Evolutionary conservation across 2,329 filamentous ascomycete genomes (phyloP).

Genomic region (Penicillium sp.): DNA sequence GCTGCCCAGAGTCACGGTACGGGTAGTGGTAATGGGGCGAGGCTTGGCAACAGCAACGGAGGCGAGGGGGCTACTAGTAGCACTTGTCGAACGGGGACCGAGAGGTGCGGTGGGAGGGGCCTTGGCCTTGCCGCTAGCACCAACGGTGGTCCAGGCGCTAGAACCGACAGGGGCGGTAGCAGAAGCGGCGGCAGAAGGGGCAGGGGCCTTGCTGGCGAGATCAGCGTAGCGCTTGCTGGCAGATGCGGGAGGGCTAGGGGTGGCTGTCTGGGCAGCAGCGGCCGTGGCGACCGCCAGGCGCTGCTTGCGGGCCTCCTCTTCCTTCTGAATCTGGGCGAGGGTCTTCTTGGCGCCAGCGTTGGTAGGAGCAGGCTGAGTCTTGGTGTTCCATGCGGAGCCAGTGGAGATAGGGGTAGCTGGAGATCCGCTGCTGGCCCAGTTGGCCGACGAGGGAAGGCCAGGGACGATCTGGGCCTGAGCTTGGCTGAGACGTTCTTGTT

Average conservation of each 20-base stretch:
- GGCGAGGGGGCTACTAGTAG: conserved; percentile 39
- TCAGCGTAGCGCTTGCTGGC: conserved; percentile 89
- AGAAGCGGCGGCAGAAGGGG: conserved; percentile 40
- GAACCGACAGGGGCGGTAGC: conserved; percentile 40
- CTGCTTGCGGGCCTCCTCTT: conserved; percentile 88
- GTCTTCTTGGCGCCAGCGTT: conserved; percentile 71
- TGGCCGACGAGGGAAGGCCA: conserved; percentile 82
- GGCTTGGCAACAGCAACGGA: conserved; percentile 49
- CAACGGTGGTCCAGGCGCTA: conserved; percentile 89
- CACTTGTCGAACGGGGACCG: conserved; percentile 49
- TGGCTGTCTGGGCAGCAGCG: conserved; percentile 49
- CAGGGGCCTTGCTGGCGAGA: conserved; percentile 74
- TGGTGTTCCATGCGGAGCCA: conserved; percentile 54
- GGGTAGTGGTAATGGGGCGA: conserved; percentile 56
- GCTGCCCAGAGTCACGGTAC: conserved; percentile 48
- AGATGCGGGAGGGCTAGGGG: conserved; percentile 46
- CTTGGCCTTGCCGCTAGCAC: conserved; percentile 89
- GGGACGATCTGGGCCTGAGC: conserved; percentile 64
- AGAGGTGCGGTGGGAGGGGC: conserved; percentile 55
- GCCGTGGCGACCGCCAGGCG: conserved; percentile 58
- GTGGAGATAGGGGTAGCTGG: conserved; percentile 61
- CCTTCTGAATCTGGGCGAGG: conserved; percentile 90
- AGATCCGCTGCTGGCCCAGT: conserved; percentile 76
- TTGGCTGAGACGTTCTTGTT: conserved; percentile 72
- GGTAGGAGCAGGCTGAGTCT: conserved; percentile 38